A percentile compares a stretch with the other conserved stretches of the same genome.
These are phyloP conservation scores for Telfairia occidentalis DNA, from an alignment of 331 rosid genomes.

Conservation along the genomic window DNA sequence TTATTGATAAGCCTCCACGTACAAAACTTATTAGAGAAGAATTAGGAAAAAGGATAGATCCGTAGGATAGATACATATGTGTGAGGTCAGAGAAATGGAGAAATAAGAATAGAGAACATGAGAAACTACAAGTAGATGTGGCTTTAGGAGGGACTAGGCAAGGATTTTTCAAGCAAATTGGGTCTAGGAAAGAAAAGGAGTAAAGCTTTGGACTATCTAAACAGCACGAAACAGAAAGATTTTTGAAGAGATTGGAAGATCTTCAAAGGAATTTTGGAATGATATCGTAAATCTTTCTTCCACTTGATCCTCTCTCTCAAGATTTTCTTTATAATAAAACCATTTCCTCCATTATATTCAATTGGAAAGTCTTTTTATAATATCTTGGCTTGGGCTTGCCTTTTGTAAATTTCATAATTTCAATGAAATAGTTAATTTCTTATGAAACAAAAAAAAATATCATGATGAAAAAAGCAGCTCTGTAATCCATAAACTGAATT, in stretches of 20 bases:
- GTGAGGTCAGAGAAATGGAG: neutral
- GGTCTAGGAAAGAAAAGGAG: neutral
- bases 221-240: neutral
- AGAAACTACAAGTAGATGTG: neutral
- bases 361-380: neutral
- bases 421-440: neutral
- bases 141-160: neutral
- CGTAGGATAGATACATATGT: neutral
- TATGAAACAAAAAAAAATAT: neutral
- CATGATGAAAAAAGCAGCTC: neutral
- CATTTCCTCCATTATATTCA: neutral
- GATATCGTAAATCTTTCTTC: neutral
- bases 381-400: neutral
- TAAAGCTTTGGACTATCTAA: neutral
- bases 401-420: neutral
- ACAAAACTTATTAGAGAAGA: neutral
- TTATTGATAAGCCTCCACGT: neutral
- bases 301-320: slow-evolving; percentile 1
- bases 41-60: neutral
- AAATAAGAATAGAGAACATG: neutral
- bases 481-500: neutral
- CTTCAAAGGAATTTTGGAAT: neutral
- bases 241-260: neutral
- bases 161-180: neutral
- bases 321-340: neutral